Conservation (phyloP, 495 filamentous ascomycete genomes). For the Penicillium parvum region DNA sequence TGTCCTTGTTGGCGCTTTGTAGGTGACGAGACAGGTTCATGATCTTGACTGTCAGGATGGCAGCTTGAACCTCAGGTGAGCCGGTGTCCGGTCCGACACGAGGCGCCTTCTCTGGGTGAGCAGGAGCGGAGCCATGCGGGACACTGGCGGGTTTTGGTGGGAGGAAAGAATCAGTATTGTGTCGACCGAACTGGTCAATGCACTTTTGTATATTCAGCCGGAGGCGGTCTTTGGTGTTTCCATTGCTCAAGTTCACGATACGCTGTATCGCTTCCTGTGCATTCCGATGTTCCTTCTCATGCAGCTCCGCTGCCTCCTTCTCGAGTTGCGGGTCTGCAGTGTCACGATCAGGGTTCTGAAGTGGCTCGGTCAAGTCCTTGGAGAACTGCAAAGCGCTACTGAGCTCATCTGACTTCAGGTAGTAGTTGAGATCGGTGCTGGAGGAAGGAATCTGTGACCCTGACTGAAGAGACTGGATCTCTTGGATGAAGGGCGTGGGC, state of each 20-base stretch:
- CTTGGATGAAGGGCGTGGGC: slow-evolving; percentile 76
- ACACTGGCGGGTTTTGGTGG: slow-evolving; percentile 47
- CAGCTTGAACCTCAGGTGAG: slow-evolving; percentile 91
- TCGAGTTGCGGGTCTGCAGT: slow-evolving; percentile 43
- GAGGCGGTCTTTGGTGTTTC: slow-evolving; percentile 67
- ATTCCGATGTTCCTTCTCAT: slow-evolving; percentile 30
- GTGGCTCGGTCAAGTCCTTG: slow-evolving; percentile 55
- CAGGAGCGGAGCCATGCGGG: slow-evolving; percentile 21
- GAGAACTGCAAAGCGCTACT: slow-evolving; percentile 58
- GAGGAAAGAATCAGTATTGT: slow-evolving; percentile 74
- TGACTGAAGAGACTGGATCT: slow-evolving; percentile 55
- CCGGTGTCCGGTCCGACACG: slow-evolving; percentile 88
- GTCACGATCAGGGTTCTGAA: slow-evolving; percentile 31
- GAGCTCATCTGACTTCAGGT: slow-evolving; percentile 62
- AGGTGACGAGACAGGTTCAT: slow-evolving; percentile 63
- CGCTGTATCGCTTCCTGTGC: slow-evolving; percentile 62
- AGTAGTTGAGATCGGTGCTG: slow-evolving; percentile 61
- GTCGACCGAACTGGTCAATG: slow-evolving; percentile 83
- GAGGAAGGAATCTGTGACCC: slow-evolving; percentile 28
- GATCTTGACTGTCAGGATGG: slow-evolving; percentile 96
- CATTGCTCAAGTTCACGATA: slow-evolving; percentile 71
- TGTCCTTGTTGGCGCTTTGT: slow-evolving; percentile 61
- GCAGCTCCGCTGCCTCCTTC: slow-evolving; percentile 25
- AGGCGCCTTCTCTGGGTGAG: slow-evolving; percentile 47
- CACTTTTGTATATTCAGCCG: slow-evolving; percentile 78